Base-by-base conservation (phyloP, 2,329 filamentous ascomycete species). In the Coniochaeta sp. region DNA sequence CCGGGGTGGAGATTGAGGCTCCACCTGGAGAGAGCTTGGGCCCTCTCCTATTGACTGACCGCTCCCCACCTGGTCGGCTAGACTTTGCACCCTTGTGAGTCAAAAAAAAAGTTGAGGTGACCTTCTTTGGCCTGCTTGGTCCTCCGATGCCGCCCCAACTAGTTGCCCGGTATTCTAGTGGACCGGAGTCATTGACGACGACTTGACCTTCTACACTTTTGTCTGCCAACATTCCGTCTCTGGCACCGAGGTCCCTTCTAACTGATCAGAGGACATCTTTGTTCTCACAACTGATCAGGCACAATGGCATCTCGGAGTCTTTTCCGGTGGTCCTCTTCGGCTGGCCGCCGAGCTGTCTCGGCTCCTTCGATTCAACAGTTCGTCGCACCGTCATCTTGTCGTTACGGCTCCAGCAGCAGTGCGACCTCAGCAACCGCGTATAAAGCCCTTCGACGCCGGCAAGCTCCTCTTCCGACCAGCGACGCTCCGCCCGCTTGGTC, bases 341-440 rank as follows among this genome's bases (percentile, higher is more conserved):
- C 36, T 28, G 26, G 55, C 22, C 55, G 36, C 32, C 55, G 55
- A 36, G 12, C 17, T 44, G 38, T 44, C 34, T 30, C 55, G 30
- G 38, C 55, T 42, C 55, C 38, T 12, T 38, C 54, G 30, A 55
- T 26, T 38, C 54, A 55, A 17, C 22, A 26, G 30, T 38, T 22
- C 22, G 34, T 34, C 19, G 30, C 19, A 30, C 19, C 34, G 16
- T 24, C 38, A 17, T 40, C 55, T 24, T 7, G 36, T 55, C 74
- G 77, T 30, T 58, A 69, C 66, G 74, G 69, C 68, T 78, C 78
- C 64, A 80, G 73, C 75, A 86, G 77, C 72, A 89, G 86, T 65
- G 96, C 93, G 59, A 98, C 93, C 66, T 95, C 92, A 60, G 93
- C 95, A 64, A 86, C 98, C 65, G 93, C 93, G 70, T 98, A 98